Conservation (phyloP, 2,329 filamentous ascomycete genomes). For the Seiridium cupressi region DNA sequence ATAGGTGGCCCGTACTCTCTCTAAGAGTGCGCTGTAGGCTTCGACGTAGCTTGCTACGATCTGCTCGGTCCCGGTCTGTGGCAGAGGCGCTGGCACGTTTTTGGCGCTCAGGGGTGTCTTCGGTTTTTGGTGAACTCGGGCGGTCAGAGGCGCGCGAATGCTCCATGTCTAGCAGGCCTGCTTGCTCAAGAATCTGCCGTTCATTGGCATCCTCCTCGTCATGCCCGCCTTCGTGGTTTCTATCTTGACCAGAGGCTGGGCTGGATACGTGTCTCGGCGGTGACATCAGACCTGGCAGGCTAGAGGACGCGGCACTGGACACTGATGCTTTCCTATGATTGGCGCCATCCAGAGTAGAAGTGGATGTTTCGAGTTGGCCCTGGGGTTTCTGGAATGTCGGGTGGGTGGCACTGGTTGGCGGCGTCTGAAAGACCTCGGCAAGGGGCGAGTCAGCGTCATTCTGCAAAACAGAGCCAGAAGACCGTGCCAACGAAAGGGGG, state of each 20-base stretch:
- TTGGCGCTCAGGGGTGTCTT: constrained; percentile 37
- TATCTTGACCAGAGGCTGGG: constrained; percentile 28
- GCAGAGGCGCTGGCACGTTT: constrained; percentile 33
- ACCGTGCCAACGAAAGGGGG: constrained; percentile 27
- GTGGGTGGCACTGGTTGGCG: constrained; percentile 38
- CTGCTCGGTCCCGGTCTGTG: constrained; percentile 43
- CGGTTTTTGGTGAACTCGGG: constrained; percentile 36
- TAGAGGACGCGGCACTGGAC: constrained; percentile 39
- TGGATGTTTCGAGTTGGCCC: constrained; percentile 38
- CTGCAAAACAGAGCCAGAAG: constrained; percentile 26
- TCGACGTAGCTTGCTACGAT: constrained; percentile 71
- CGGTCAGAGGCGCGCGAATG: constrained; percentile 40
- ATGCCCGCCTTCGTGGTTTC: constrained; percentile 29
- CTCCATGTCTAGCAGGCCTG: constrained; percentile 57
- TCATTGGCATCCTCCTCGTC: constrained; percentile 64
- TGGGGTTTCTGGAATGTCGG: constrained; percentile 37
- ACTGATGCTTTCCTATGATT: constrained; percentile 39
- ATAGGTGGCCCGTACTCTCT: constrained; percentile 68
- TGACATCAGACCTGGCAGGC: constrained; percentile 27
- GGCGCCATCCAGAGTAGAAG: constrained; percentile 30
- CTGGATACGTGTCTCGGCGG: constrained; percentile 28
- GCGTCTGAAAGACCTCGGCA: constrained; percentile 48
- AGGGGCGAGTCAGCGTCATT: constrained; percentile 34
- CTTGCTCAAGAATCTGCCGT: constrained; percentile 64
- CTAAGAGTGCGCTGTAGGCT: constrained; percentile 88